phyloP scores from a whole-genome alignment of 2,329 filamentous ascomycete species.

The Dothistroma septosporum region DNA sequence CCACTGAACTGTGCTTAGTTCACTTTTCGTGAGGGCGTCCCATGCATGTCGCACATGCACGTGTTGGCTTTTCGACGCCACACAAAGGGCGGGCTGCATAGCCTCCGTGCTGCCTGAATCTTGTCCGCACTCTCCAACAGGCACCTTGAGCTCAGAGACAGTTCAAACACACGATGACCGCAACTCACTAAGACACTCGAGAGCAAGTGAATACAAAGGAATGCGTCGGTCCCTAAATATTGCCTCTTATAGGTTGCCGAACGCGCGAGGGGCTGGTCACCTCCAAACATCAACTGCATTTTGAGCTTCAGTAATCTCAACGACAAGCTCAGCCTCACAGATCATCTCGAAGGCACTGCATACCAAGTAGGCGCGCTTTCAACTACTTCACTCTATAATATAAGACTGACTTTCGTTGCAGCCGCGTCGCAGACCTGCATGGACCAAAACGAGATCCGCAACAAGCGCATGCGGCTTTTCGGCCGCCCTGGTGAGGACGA shows the following conservation, averaged over 20 bases:
- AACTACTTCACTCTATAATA: not conserved
- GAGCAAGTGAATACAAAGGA: not conserved
- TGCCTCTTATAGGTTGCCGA: not conserved
- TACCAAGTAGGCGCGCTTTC: not conserved
- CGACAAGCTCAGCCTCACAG: not conserved
- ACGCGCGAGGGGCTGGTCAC: not conserved
- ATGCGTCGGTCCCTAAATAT: not conserved
- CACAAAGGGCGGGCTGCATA: not conserved
- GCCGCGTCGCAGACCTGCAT: not conserved
- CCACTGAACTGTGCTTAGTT: not conserved
- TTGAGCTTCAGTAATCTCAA: not conserved
- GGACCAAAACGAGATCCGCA: conserved; percentile 8
- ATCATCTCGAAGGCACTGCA: not conserved
- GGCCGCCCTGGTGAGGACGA: not conserved
- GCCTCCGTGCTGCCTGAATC: not conserved
- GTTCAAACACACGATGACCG: not conserved
- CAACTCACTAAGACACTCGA: not conserved
- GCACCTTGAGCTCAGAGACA: not conserved
- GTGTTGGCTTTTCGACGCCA: not conserved
- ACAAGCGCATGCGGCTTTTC: conserved; percentile 9
- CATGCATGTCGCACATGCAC: not conserved
- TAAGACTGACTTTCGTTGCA: not conserved
- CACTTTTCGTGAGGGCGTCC: not conserved
- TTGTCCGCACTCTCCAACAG: not conserved
- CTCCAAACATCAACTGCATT: not conserved